Percentiles rank a stretch among this genome's conserved stretches.
These are phyloP conservation scores for Allium cepa DNA, from an alignment of 106 monocot species.

Conservation along the genomic window DNA sequence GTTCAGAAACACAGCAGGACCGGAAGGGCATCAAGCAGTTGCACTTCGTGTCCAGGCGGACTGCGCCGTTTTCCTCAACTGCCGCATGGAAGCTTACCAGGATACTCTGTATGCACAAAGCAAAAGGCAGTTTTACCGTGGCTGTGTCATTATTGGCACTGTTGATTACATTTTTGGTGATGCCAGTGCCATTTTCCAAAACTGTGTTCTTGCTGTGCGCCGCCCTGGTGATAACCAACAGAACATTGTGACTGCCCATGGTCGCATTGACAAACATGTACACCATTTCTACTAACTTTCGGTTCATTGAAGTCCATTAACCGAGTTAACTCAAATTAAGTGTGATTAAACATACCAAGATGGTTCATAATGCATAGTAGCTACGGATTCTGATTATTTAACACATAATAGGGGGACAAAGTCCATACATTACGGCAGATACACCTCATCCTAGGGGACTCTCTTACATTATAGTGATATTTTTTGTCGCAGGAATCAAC, in stretches of 20 bases:
- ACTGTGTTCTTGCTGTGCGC: slow-evolving; percentile 51
- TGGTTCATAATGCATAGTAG: too few species aligned
- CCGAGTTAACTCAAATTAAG: too few species aligned
- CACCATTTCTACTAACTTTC: neutral
- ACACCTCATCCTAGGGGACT: too few species aligned
- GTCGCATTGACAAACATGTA: slow-evolving; percentile 44
- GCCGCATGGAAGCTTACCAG: slow-evolving; percentile 66
- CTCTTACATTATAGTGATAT: too few species aligned
- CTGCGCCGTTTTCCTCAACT: slow-evolving; percentile 51
- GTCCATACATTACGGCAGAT: too few species aligned
- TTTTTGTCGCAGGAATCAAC: slow-evolving; percentile 9
- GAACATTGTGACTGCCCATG: slow-evolving; percentile 82
- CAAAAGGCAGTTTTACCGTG: slow-evolving; percentile 78
- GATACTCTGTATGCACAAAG: slow-evolving; percentile 73
- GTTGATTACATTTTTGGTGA: slow-evolving; percentile 95
- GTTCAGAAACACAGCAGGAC: slow-evolving; percentile 68
- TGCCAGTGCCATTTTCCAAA: slow-evolving; percentile 74
- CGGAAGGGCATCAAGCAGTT: slow-evolving; percentile 63
- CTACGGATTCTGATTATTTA: too few species aligned
- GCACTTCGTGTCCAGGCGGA: slow-evolving; percentile 55
- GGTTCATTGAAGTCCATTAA: neutral
- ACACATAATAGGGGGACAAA: too few species aligned
- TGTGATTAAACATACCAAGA: too few species aligned
- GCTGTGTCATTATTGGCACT: slow-evolving; percentile 74
- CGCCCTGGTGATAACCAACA: slow-evolving; percentile 64